A percentile compares a stretch with the other conserved stretches of the same genome.
Evolutionary conservation across 2,329 filamentous ascomycete genomes (phyloP).

Genomic region (Cordyceps farinosa): DNA sequence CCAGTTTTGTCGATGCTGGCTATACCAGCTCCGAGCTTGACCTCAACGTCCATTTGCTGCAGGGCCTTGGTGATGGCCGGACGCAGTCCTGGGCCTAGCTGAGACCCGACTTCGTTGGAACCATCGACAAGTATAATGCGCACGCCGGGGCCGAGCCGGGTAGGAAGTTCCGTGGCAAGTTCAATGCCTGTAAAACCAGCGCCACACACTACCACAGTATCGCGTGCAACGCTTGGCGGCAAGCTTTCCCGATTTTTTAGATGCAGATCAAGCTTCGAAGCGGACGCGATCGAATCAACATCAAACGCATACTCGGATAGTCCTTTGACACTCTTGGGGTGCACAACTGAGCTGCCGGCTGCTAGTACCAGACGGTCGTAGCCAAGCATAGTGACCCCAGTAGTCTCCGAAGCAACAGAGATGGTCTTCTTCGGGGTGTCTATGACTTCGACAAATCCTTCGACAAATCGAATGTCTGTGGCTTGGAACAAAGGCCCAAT

Average conservation of each 20-base stretch:
- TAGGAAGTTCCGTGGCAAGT: conserved; percentile 29
- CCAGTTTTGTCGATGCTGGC: conserved; percentile 25
- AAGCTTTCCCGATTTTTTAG: conserved; percentile 26
- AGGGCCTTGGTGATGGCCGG: conserved; percentile 32
- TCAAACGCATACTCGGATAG: conserved; percentile 33
- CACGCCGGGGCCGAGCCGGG: conserved; percentile 22
- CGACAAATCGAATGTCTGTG: conserved; percentile 27
- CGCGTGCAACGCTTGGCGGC: conserved; percentile 25
- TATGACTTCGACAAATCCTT: conserved; percentile 25
- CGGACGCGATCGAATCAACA: conserved; percentile 30
- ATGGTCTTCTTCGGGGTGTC: conserved; percentile 22
- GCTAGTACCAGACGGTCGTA: conserved; percentile 37
- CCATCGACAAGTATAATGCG: conserved; percentile 30
- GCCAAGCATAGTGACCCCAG: conserved; percentile 18
- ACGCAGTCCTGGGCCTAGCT: conserved; percentile 32
- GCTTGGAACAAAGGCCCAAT: conserved; percentile 27
- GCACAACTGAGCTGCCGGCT: conserved; percentile 32
- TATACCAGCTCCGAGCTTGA: conserved; percentile 29
- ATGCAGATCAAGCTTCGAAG: conserved; percentile 29
- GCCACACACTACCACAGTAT: conserved; percentile 35
- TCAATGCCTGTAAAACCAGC: conserved; percentile 36
- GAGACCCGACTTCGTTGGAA: conserved; percentile 29
- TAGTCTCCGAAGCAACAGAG: conserved; percentile 1
- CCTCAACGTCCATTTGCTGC: conserved; percentile 27
- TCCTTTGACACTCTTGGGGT: conserved; percentile 28